phyloP scores from a whole-genome alignment of 2,329 filamentous ascomycete species.

The Claviceps fusiformis region DNA sequence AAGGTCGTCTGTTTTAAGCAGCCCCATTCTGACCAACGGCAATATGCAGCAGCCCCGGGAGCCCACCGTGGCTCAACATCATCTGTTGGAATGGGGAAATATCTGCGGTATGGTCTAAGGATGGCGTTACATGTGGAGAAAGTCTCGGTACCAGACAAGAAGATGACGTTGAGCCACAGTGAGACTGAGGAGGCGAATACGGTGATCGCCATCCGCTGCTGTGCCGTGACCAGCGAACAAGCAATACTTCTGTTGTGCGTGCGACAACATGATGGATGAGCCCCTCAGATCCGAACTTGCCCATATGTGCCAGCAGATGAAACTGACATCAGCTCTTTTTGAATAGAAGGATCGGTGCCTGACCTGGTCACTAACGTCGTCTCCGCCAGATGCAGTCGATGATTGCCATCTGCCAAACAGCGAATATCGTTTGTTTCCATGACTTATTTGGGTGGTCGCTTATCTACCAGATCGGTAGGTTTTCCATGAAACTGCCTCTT shows the following conservation, averaged over 20 bases:
- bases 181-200: no score
- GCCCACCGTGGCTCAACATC: no score
- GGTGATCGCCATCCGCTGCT: not conserved
- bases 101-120: no score
- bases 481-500: constrained; percentile 35
- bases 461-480: constrained; percentile 24
- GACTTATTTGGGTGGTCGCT: constrained; percentile 14
- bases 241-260: not conserved
- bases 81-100: no score
- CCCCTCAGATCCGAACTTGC: not conserved
- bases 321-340: not conserved
- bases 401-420: not conserved
- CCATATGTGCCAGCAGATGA: not conserved
- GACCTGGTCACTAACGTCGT: not conserved
- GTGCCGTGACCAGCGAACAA: no score
- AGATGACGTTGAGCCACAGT: no score
- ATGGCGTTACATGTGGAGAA: no score
- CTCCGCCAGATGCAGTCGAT: not conserved
- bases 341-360: not conserved
- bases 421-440: not conserved
- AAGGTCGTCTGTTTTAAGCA: no score
- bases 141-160: no score
- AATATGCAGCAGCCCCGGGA: no score
- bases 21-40: no score
- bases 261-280: not conserved